phyloP scores from a whole-genome alignment of 75 land plant genomes.

The Pinus taeda region DNA sequence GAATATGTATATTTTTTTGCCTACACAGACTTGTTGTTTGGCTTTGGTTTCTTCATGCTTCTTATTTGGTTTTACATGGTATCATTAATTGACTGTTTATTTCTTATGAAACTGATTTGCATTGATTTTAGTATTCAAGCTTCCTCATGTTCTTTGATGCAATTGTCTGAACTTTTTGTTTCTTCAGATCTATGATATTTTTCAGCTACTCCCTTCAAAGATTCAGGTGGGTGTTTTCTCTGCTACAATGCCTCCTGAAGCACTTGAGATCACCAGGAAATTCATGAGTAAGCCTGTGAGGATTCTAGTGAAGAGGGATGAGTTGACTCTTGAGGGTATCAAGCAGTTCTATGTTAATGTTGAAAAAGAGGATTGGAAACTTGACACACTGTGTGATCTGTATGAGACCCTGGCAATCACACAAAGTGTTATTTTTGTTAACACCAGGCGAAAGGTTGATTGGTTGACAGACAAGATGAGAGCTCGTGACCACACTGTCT shows the following conservation, averaged over 20 bases:
- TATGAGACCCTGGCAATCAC: slow-evolving; percentile 60
- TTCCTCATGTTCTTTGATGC: background rate
- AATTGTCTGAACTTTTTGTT: background rate
- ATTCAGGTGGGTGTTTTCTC: slow-evolving; percentile 54
- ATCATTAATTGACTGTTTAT: background rate
- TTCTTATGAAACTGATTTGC: background rate
- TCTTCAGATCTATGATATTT: slow-evolving; percentile 48
- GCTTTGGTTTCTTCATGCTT: no score
- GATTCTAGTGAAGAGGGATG: slow-evolving; percentile 54
- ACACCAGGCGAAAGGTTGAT: slow-evolving; percentile 59
- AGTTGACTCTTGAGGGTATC: slow-evolving; percentile 63
- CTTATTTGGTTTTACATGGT: no score
- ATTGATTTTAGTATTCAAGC: background rate
- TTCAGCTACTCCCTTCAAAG: slow-evolving; percentile 53
- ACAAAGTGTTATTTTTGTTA: slow-evolving; percentile 56
- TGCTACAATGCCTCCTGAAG: slow-evolving; percentile 62
- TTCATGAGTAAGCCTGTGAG: slow-evolving; percentile 63
- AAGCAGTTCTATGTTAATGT: slow-evolving; percentile 67
- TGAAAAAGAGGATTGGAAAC: slow-evolving; percentile 55
- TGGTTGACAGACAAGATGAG: slow-evolving; percentile 66
- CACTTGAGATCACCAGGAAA: slow-evolving; percentile 53
- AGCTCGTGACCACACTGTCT: slow-evolving; percentile 55
- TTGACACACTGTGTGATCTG: slow-evolving; percentile 55
- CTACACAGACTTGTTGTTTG: no score
- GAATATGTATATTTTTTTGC: no score